Evolutionary conservation across 2,329 filamentous ascomycete genomes (phyloP), one percentile per base, ranked within the genome.

Genomic region (Diaporthe aspalathi): DNA sequence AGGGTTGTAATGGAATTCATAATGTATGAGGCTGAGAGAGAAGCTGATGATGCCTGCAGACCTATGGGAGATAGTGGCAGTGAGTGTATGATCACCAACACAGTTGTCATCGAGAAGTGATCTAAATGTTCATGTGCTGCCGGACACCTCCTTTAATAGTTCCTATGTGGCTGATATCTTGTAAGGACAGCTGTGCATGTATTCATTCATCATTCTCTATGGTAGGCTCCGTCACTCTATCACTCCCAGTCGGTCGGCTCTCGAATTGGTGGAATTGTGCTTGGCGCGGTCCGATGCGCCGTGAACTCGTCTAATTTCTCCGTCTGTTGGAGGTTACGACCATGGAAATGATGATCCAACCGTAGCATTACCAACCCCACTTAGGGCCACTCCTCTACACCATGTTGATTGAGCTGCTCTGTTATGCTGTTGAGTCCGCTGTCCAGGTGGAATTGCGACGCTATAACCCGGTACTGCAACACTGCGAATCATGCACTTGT

Each of bases 251-350:
- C 27, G 29, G 43, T 20, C 27, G 27, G 40, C 40, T 12, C n/a
- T 32, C 11, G 57, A 62, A 62, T 62, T 62, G 57, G 40, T 62
- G 57, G 57, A 62, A 47, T 22, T n/a, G 27, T 14, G 20, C 57
- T 47, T 32, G 40, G 57, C 57, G 43, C 9, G 40, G 32, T 32
- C 24, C 57, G 57, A 47, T 22, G 24, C 29, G 8, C 24, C 40
- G 27, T n/a, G 17, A 47, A n/a, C 20, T 47, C 17, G n/a, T 62
- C 57, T 62, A 62, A 32, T 47, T 47, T 62, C 17, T 47, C 57
- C 57, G 40, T 17, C 9, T 16, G 17, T 22, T 62, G 57, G 40
- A 47, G 40, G 47, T 17, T 47, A 14, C 9, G 16, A 14, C 14
- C 54, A 60, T 11, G 38, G 43, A 38, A 43, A 20, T 27, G 32